These are phyloP conservation scores for Candida odintsovae DNA, from an alignment of 805 yeast genomes.

Conservation along the genomic window DNA sequence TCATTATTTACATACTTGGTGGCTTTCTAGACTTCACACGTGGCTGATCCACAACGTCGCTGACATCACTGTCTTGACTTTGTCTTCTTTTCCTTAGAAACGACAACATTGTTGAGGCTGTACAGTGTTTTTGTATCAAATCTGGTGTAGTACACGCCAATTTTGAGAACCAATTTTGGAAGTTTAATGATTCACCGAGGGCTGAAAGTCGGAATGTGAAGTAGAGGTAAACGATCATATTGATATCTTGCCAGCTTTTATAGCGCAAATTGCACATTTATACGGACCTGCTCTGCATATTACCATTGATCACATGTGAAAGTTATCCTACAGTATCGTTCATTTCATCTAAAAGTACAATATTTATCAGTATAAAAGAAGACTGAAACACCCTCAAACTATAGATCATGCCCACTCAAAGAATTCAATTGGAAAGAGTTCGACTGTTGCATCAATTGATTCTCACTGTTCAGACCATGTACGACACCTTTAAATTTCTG, in stretches of 20 bases:
- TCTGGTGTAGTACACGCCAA: no score
- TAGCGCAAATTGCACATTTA: no score
- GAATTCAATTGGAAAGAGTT: neutral
- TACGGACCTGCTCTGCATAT: no score
- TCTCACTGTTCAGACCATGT: constrained; percentile 41
- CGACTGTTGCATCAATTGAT: constrained; percentile 2
- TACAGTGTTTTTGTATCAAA: neutral
- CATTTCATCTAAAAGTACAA: neutral
- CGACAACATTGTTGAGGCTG: constrained; percentile 10
- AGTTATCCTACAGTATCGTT: no score
- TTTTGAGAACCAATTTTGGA: neutral
- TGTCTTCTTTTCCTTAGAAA: constrained; percentile 22
- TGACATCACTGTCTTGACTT: constrained; percentile 25
- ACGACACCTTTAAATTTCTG: constrained; percentile 42
- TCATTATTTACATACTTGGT: constrained; percentile 33
- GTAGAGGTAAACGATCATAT: no score
- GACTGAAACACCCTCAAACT: neutral
- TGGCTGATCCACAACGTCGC: constrained; percentile 23
- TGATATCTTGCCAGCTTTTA: no score
- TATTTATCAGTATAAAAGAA: constrained; percentile 1
- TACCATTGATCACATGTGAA: no score
- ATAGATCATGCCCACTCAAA: neutral
- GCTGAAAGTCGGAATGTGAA: neutral
- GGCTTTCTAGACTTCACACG: constrained; percentile 44
- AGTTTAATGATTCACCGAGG: neutral